Conservation (phyloP, 257 asterid genomes). For the Jacaranda copaia region DNA sequence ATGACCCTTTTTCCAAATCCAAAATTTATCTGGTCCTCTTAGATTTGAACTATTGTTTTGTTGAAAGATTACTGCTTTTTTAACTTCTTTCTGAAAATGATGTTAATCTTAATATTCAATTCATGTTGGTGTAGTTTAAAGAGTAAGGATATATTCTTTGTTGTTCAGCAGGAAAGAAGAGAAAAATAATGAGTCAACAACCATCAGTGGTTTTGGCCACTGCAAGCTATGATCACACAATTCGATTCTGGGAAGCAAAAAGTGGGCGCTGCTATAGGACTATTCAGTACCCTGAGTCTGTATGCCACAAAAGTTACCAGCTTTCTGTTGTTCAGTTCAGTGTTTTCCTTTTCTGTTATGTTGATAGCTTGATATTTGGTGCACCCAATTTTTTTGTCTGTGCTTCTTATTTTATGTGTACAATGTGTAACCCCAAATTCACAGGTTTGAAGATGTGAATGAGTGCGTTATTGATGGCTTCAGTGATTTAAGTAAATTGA, state of each 20-base stretch:
- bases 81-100: neutral
- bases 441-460: neutral
- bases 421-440: neutral
- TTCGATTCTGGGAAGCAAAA: slow-evolving; percentile 96
- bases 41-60: slow-evolving; percentile 3
- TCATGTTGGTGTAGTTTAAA: neutral
- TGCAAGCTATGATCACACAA: slow-evolving; percentile 98
- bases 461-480: neutral
- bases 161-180: slow-evolving; percentile 29
- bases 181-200: slow-evolving; percentile 69
- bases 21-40: neutral
- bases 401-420: neutral
- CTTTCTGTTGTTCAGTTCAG: neutral
- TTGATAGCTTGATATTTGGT: neutral
- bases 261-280: slow-evolving; percentile 92
- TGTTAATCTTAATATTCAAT: neutral
- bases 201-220: slow-evolving; percentile 97
- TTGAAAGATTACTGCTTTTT: slow-evolving; percentile 12
- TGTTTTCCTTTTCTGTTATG: neutral
- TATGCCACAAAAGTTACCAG: slow-evolving; percentile 36
- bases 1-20: slow-evolving; percentile 5
- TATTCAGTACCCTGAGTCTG: slow-evolving; percentile 96
- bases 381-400: neutral
- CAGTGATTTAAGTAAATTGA: neutral
- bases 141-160: neutral